A percentile compares a stretch with the other conserved stretches of the same genome.
Evolutionary conservation across 306 rosid species (phyloP).

Genomic region (Acacia crassicarpa): DNA sequence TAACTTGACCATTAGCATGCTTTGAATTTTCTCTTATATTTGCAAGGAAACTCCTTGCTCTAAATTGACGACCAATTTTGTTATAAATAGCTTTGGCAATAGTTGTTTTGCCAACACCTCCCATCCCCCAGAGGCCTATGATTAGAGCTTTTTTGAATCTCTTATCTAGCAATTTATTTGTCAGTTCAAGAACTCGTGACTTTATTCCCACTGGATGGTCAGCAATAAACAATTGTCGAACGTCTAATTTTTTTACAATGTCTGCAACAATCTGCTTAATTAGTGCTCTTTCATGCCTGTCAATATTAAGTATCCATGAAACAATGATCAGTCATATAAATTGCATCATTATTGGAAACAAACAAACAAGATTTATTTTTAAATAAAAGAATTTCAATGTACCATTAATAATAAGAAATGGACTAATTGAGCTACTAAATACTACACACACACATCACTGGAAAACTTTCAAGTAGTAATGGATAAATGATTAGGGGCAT

Average conservation of each 20-base stretch:
- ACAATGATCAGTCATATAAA: too few relatives aligned
- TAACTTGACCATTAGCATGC: not conserved
- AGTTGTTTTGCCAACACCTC: not conserved
- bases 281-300: not conserved
- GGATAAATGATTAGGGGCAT: too few relatives aligned
- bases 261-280: not conserved
- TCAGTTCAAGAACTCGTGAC: not conserved
- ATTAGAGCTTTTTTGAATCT: not conserved
- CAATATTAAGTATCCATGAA: not conserved
- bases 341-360: too few relatives aligned
- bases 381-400: not conserved
- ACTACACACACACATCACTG: too few relatives aligned
- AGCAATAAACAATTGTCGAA: not conserved
- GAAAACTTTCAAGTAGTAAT: too few relatives aligned
- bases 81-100: not conserved
- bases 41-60: not conserved
- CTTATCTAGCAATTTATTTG: not conserved
- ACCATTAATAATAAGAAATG: not conserved
- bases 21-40: not conserved
- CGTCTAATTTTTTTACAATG: not conserved
- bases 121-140: not conserved
- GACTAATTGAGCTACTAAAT: not conserved
- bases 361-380: too few relatives aligned
- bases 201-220: not conserved
- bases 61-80: not conserved